Base-by-base conservation (phyloP, 768 basidiomycete species). In the Phylloporus arenicola region DNA sequence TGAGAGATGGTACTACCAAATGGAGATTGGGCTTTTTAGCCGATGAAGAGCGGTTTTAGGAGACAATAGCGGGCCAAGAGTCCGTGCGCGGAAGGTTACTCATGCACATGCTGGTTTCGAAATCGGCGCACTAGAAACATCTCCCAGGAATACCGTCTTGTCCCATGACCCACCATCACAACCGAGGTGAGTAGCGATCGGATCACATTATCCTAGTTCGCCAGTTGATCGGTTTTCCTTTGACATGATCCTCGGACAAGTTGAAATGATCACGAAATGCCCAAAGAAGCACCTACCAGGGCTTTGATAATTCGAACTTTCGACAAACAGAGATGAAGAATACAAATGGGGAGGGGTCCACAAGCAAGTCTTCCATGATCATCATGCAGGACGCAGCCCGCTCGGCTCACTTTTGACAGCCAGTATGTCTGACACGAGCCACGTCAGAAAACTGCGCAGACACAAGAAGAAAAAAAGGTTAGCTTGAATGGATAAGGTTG, bases 41-140 rank as follows among this genome's bases (percentile, higher is more conserved):
- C 43, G 49, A 41, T 11, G 39, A 45, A 53, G 45, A 29, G 17
- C 47, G 44, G 30, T 47, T 79, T 33, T 82, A 80, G 8, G 80
- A 84, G 31, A 86, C 73, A 39, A 83, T 71, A 9, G 74, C 82
- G 47, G 39, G 47, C 24, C 17, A 43, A 37, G 35, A 33, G 27
- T 31, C 19, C 48, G 25, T 17, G 25, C 19, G n/a, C 43, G 37
- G 11, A 63, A 56, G 34, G 42, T 45, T 29, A 34, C 33, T 20
- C 43, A 40, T 31, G 30, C 35, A 27, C 33, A 34, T 45, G 42
- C 10, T 50, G 53, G 49, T 47, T 41, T 41, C 8, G 34, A n/a
- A 39, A 40, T 51, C 49, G 38, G 38, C 6, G n/a, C 22, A 29
- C 6, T 6, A 37, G 35, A 29, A 27, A 38, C 39, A 20, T 16